phyloP scores from a whole-genome alignment of 495 filamentous ascomycete genomes.

The Neurospora sp. region DNA sequence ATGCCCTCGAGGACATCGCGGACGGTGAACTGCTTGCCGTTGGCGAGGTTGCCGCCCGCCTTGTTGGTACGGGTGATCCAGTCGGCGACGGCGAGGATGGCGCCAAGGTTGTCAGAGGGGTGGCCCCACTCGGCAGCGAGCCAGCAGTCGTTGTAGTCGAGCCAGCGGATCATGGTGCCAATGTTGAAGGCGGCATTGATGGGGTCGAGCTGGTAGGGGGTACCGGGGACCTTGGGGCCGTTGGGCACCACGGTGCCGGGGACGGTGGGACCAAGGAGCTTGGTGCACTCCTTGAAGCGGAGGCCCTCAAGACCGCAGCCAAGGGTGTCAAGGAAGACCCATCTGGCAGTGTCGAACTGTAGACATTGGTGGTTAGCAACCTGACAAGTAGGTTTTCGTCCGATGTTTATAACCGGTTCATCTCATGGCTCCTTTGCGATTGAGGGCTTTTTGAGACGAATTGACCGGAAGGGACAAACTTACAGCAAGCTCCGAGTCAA shows the following conservation, averaged over 20 bases:
- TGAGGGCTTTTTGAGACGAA: background rate
- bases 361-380: conserved; percentile 12
- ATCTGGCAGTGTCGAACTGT: conserved; percentile 85
- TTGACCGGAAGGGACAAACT: conserved; percentile 20
- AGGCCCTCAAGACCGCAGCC: conserved; percentile 94
- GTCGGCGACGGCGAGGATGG: conserved; percentile 91
- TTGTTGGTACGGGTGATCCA: conserved; percentile 96
- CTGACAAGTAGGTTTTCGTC: conserved; percentile 1
- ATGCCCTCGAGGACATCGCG: conserved; percentile 91
- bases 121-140: conserved; percentile 98
- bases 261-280: conserved; percentile 90
- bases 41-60: conserved; percentile 74
- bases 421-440: background rate
- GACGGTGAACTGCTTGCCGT: conserved; percentile 76
- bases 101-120: conserved; percentile 92
- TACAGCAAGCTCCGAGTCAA: conserved; percentile 88
- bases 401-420: background rate
- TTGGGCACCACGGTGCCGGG: conserved; percentile 87
- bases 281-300: conserved; percentile 90
- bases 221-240: conserved; percentile 85
- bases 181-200: conserved; percentile 98
- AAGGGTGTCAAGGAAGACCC: conserved; percentile 88
- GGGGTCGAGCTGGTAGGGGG: conserved; percentile 87
- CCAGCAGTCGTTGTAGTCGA: conserved; percentile 99
- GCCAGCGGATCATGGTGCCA: conserved; percentile 94